These are phyloP conservation scores for Yamadazyma blattariae DNA, from an alignment of 1,139 yeast genomes.

Conservation along the genomic window DNA sequence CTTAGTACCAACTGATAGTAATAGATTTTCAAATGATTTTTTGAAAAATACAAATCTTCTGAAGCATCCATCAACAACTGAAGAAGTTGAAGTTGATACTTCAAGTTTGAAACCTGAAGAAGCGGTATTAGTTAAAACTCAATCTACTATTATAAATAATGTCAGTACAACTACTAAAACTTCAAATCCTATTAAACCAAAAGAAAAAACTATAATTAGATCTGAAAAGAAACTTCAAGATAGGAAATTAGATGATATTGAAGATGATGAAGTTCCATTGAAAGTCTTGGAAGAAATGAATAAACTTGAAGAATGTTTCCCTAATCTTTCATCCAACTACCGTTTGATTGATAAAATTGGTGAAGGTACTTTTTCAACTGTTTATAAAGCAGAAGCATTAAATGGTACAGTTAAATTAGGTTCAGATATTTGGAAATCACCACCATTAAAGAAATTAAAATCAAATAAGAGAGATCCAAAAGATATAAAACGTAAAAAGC, in stretches of 20 bases:
- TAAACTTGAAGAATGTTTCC: slow-evolving; percentile 60
- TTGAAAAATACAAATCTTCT: slow-evolving; percentile 4
- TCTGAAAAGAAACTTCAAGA: slow-evolving; percentile 2
- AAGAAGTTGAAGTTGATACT: neutral
- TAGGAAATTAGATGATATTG: slow-evolving; percentile 19
- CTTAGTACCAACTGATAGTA: neutral
- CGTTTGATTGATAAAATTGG: slow-evolving; percentile 82
- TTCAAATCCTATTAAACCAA: neutral
- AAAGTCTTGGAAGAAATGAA: slow-evolving; percentile 68
- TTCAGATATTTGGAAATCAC: slow-evolving; percentile 45
- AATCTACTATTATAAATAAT: neutral
- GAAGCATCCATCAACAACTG: neutral
- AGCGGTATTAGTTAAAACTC: neutral
- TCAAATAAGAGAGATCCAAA: slow-evolving; percentile 8
- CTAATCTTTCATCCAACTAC: slow-evolving; percentile 57
- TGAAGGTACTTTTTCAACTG: slow-evolving; percentile 91
- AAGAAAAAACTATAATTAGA: slow-evolving; percentile 5
- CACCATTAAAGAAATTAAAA: slow-evolving; percentile 33
- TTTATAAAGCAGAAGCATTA: slow-evolving; percentile 81
- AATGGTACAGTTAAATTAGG: slow-evolving; percentile 39
- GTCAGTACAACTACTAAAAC: too few relatives aligned
- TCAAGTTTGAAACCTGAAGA: slow-evolving; percentile 1
- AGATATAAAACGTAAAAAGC: slow-evolving; percentile 11
- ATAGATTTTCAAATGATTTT: slow-evolving; percentile 6
- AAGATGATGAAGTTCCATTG: slow-evolving; percentile 45